Base-by-base conservation (phyloP, 2,329 filamentous ascomycete species). In the Exophiala xenobiotica region DNA sequence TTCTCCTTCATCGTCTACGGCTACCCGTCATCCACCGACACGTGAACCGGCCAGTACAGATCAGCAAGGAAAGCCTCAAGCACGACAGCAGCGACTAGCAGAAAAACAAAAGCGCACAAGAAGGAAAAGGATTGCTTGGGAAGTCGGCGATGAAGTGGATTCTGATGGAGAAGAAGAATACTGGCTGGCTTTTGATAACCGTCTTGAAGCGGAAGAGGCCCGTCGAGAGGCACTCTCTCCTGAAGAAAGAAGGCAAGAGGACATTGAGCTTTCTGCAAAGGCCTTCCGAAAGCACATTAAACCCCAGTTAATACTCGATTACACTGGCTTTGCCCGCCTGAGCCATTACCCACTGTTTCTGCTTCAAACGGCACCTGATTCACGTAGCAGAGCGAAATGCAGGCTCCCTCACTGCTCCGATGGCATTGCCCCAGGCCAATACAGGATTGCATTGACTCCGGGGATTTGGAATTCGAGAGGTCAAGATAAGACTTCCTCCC, bases 301-400 rank as follows among this genome's bases (percentile, higher is more conserved):
- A 14, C 29, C 29, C 29, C 12, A 33, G 29, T 33, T 33, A 33
- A 33, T 33, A 33, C 29, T 33, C 29, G 29, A 33, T 14, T 14
- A 11, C 16, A 12, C 16, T 33, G 16, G 29, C 29, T 33, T 9
- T 33, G 29, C 16, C 29, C 29, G 29, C 29, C 29, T 33, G 16
- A 4, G 29, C 29, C 29, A 33, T 33, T 33, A 33, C 16, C 29
- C 29, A 9, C 29, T 33, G 12, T 33, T 33, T 33, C 29, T 33
- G 29, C 29, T 33, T 33, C 29, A 33, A 33, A 33, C 29, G 29
- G 29, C 29, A 33, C 29, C 29, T 33, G 29, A 33, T 33, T 33
- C 29, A 14, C 29, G 29, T 14, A 33, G 16, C 29, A 14, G 29
- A 33, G 29, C 29, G 29, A 33, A 14, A 33, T 33, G 29, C 29